These are phyloP conservation scores for Penicillium tannophilum DNA, from an alignment of 495 filamentous ascomycete species.

Conservation along the genomic window DNA sequence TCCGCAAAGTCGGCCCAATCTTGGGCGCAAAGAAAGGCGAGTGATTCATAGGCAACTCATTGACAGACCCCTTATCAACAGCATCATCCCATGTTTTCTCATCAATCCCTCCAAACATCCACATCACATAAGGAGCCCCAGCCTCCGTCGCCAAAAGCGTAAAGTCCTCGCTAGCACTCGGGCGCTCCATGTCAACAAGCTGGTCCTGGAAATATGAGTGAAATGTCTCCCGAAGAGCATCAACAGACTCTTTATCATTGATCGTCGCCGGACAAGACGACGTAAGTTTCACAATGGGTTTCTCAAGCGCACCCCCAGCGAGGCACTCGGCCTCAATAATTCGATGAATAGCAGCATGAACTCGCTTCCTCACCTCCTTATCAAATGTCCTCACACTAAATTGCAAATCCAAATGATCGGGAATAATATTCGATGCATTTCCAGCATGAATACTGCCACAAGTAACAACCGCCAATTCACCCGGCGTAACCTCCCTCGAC, in stretches of 20 bases:
- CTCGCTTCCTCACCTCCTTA: slow-evolving; percentile 38
- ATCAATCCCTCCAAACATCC: slow-evolving; percentile 57
- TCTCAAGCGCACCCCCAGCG: slow-evolving; percentile 41
- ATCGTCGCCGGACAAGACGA: slow-evolving; percentile 50
- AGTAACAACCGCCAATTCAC: slow-evolving; percentile 56
- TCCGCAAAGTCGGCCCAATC: slow-evolving; percentile 59
- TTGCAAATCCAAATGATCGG: slow-evolving; percentile 49
- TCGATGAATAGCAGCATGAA: slow-evolving; percentile 49
- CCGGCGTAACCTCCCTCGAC: slow-evolving; percentile 52
- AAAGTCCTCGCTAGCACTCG: slow-evolving; percentile 58
- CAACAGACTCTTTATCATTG: slow-evolving; percentile 51
- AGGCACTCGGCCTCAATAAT: slow-evolving; percentile 57
- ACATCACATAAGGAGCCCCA: slow-evolving; percentile 56
- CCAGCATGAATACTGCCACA: slow-evolving; percentile 55
- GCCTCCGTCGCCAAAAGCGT: slow-evolving; percentile 54
- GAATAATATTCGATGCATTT: slow-evolving; percentile 55
- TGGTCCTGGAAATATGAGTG: slow-evolving; percentile 42
- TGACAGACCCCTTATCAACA: slow-evolving; percentile 42
- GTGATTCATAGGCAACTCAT: slow-evolving; percentile 57
- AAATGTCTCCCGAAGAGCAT: slow-evolving; percentile 43
- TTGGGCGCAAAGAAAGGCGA: slow-evolving; percentile 62
- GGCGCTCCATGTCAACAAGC: slow-evolving; percentile 27
- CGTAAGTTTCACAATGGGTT: slow-evolving; percentile 41
- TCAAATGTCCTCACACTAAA: slow-evolving; percentile 50
- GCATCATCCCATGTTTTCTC: slow-evolving; percentile 48